Conservation (phyloP, 2,329 filamentous ascomycete species). For the Pyricularia pennisetigena region DNA sequence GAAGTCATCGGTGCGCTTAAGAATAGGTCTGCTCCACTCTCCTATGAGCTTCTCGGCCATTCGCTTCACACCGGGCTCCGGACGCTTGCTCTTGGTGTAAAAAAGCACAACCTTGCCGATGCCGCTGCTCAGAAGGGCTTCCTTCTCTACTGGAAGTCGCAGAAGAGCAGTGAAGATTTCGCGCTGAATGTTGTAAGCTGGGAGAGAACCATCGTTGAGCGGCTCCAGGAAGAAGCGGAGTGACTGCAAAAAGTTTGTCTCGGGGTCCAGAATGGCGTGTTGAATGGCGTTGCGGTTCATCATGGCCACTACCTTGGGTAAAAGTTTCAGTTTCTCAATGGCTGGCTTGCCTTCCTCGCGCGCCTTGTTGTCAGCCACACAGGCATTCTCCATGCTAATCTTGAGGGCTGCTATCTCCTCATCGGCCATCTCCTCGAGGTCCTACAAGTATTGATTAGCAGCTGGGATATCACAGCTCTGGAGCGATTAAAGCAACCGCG, state of each 20-base stretch:
- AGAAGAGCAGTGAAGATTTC: constrained; percentile 78
- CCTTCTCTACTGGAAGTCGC: constrained; percentile 81
- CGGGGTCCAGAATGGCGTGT: constrained; percentile 79
- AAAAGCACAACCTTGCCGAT: constrained; percentile 96
- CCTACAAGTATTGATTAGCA: constrained; percentile 36
- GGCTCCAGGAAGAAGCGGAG: constrained; percentile 97
- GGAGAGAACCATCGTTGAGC: constrained; percentile 83
- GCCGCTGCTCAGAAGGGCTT: constrained; percentile 78
- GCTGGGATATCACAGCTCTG: constrained; percentile 3
- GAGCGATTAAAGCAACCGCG: neutral
- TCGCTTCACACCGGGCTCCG: constrained; percentile 81
- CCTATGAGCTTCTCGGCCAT: constrained; percentile 86
- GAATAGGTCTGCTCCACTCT: constrained; percentile 91
- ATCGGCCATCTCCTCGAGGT: constrained; percentile 83
- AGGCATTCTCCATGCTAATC: constrained; percentile 81
- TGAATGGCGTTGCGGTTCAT: constrained; percentile 85
- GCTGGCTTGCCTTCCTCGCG: constrained; percentile 73
- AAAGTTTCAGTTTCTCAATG: constrained; percentile 84
- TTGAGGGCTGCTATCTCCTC: constrained; percentile 84
- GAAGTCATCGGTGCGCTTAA: constrained; percentile 91
- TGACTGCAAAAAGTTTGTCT: constrained; percentile 88
- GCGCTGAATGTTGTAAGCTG: constrained; percentile 94
- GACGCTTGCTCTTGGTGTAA: constrained; percentile 90
- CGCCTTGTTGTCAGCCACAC: constrained; percentile 74
- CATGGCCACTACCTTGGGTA: constrained; percentile 80